Evolutionary conservation across 108 stramenopile species (phyloP), one percentile per base, ranked within the genome.

Genomic region (Fragilaria crotonensis): DNA sequence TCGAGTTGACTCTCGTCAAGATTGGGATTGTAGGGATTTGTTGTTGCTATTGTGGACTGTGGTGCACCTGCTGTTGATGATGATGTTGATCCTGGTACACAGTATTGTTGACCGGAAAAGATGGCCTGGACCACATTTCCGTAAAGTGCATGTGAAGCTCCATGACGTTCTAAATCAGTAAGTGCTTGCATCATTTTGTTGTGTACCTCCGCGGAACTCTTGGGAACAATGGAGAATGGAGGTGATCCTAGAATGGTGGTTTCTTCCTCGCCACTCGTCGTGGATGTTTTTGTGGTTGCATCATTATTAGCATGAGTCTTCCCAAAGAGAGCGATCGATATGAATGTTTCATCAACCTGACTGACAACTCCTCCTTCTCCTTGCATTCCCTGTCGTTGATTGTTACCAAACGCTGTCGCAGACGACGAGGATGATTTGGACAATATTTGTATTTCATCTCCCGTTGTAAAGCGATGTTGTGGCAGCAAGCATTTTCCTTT

Each of bases 371-470:
- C 90, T 21, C 71, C 73, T 2, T 33, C 65, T 44, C 29, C 65
- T 57, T 9, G 65, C n/a, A n/a, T n/a, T n/a, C n/a, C n/a, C n/a
- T n/a, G n/a, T n/a, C n/a, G n/a, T n/a, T n/a, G n/a, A n/a, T n/a
- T n/a, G n/a, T n/a, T n/a, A n/a, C n/a, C n/a, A n/a, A n/a, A n/a
- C n/a, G n/a, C n/a, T n/a, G n/a, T n/a, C 63, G 7, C 36, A 41
- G 11, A 14, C 36, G 36, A 41, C 14, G 7, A 11, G 14, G 7
- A 7, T 14, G 36, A 41, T 41, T 7, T 11, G 11, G 36, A 41
- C 20, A 72, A 70, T 53, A 92, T 82, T 76, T 88, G 77, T 5
- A 92, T 82, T 60, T 92, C 90, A 60, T 92, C 87, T n/a, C 90
- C 90, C 0, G 81, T 83, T 14, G 90, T 83, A 52, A 92, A 80